A percentile compares a stretch with the other conserved stretches of the same genome.
These are phyloP conservation scores for Ceriops decandra DNA, from an alignment of 345 rosid genomes.

Conservation along the genomic window DNA sequence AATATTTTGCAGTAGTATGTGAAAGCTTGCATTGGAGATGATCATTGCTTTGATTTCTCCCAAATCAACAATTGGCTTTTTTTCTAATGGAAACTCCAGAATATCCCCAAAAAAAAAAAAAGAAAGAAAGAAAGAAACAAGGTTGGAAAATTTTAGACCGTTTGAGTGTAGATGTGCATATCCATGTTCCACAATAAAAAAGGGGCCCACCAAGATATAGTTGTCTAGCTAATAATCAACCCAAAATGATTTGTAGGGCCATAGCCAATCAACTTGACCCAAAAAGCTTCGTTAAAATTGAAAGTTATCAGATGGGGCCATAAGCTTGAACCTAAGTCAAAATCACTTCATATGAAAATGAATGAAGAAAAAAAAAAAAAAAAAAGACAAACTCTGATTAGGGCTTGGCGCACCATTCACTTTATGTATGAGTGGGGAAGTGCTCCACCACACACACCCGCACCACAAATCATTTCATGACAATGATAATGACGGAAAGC, in stretches of 20 bases:
- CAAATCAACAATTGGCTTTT: too few relatives aligned
- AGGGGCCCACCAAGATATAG: neutral
- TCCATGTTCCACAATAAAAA: neutral
- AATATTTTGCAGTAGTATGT: too few relatives aligned
- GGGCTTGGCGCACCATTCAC: neutral
- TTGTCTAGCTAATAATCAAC: slow-evolving; percentile 4
- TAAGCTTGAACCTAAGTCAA: neutral
- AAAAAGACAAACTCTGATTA: neutral
- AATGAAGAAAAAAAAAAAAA: too few relatives aligned
- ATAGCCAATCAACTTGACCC: too few relatives aligned
- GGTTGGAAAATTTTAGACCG: neutral
- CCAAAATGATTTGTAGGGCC: neutral
- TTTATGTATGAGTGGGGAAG: neutral
- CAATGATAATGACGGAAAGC: neutral
- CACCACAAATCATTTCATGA: slow-evolving; percentile 1
- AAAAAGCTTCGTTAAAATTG: neutral
- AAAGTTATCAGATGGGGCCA: neutral
- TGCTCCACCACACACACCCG: slow-evolving; percentile 5
- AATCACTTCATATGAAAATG: neutral
- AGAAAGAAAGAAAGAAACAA: neutral
- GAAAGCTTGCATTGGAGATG: too few relatives aligned
- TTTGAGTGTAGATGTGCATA: neutral
- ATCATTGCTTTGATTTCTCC: too few relatives aligned
- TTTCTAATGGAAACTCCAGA: too few relatives aligned
- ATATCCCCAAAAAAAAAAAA: neutral